Evolutionary conservation across 2,329 filamentous ascomycete genomes (phyloP).

Genomic region (Aspergillus ochraceoroseus): DNA sequence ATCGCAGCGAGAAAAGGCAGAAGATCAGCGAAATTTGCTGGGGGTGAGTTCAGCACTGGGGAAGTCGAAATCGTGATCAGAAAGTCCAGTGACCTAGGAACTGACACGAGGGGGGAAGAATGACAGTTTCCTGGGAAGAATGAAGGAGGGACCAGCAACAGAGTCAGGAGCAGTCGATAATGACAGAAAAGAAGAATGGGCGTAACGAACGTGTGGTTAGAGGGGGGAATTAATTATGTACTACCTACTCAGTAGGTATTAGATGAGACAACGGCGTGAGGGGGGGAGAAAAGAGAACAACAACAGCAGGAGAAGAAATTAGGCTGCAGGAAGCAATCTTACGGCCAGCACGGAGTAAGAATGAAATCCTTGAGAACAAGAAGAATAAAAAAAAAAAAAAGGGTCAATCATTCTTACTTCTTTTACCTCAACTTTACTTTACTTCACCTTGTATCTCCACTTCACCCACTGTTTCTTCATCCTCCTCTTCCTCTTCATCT

Average conservation of each 20-base stretch:
- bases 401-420: too few relatives aligned
- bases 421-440: too few relatives aligned
- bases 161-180: constrained; percentile 4
- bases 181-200: constrained; percentile 12
- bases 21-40: constrained; percentile 15
- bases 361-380: too few relatives aligned
- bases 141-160: constrained; percentile 16
- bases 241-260: too few relatives aligned
- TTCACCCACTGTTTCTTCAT: too few relatives aligned
- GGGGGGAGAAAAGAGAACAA: too few relatives aligned
- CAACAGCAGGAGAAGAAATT: too few relatives aligned
- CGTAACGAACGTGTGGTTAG: constrained; percentile 9
- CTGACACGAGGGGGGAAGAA: constrained; percentile 11
- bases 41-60: constrained; percentile 10
- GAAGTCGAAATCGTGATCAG: constrained; percentile 14
- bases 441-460: too few relatives aligned
- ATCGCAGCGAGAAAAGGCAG: constrained; percentile 3
- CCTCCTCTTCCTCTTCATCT: too few relatives aligned
- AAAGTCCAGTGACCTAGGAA: constrained; percentile 12
- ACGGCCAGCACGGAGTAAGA: too few relatives aligned
- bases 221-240: constrained; percentile 1
- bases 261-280: constrained; percentile 1
- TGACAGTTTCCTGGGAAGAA: constrained; percentile 16
- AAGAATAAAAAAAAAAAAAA: too few relatives aligned
- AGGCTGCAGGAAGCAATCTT: too few relatives aligned